A percentile compares a stretch with the other conserved stretches of the same genome.
phyloP scores from a whole-genome alignment of 495 filamentous ascomycete genomes.

The Amphirosellinia nigrospora region DNA sequence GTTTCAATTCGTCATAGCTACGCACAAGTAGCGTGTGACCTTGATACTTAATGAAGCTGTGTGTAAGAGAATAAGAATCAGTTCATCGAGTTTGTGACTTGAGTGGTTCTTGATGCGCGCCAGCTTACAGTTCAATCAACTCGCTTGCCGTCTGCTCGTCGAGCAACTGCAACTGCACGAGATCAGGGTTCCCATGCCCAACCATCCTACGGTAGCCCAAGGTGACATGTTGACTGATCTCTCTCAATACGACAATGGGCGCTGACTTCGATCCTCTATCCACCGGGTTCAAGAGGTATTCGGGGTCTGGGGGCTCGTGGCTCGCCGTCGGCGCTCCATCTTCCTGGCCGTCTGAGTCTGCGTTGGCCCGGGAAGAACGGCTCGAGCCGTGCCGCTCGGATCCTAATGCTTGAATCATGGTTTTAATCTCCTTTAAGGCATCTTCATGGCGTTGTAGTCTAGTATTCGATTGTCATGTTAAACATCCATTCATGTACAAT shows the following conservation, averaged over 20 bases:
- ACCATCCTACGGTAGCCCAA: constrained; percentile 32
- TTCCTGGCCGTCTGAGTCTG: constrained; percentile 5
- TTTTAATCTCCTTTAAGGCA: constrained; percentile 35
- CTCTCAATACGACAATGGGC: constrained; percentile 38
- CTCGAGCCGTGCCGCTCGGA: background rate
- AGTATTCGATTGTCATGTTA: background rate
- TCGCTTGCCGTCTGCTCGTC: constrained; percentile 38
- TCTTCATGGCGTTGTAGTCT: constrained; percentile 38
- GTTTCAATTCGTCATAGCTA: constrained; percentile 33
- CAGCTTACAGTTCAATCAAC: constrained; percentile 36
- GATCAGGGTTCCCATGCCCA: constrained; percentile 33
- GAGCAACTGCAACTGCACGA: constrained; percentile 38
- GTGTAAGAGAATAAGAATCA: background rate
- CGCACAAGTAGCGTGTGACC: constrained; percentile 37
- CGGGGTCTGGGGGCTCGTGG: constrained; percentile 25
- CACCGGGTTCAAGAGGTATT: constrained; percentile 35
- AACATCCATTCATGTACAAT: background rate
- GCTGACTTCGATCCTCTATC: constrained; percentile 40
- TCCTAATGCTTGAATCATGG: constrained; percentile 31
- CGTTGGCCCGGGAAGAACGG: constrained; percentile 9
- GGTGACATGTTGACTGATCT: constrained; percentile 36
- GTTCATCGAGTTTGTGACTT: background rate
- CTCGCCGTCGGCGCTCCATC: constrained; percentile 16
- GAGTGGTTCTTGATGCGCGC: background rate
- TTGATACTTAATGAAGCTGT: constrained; percentile 37